Evolutionary conservation across 106 monocot species (phyloP).

Genomic region (Dendrobium catenatum): DNA sequence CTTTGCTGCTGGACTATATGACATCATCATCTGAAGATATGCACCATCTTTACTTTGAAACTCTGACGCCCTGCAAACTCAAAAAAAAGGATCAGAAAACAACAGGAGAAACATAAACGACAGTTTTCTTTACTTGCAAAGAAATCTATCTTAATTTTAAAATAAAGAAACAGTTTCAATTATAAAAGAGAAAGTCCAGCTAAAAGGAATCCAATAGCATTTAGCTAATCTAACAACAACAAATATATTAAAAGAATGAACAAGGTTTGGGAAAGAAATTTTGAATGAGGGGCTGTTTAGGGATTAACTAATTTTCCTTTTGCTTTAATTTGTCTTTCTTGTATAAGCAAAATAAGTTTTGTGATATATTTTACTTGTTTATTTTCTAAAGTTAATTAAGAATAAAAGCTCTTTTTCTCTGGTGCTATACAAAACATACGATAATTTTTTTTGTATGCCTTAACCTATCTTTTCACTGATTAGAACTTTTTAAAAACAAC

Average conservation of each 20-base stretch:
- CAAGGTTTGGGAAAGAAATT: too few relatives aligned
- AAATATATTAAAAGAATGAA: background rate
- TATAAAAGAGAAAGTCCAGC: background rate
- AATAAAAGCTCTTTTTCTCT: too few relatives aligned
- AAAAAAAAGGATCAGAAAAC: background rate
- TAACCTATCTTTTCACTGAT: too few relatives aligned
- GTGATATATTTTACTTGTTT: too few relatives aligned
- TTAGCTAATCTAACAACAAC: background rate
- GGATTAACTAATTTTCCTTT: too few relatives aligned
- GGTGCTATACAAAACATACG: too few relatives aligned
- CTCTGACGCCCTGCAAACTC: slow-evolving; percentile 34
- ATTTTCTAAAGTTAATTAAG: too few relatives aligned
- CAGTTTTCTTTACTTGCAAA: background rate
- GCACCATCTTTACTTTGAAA: slow-evolving; percentile 53
- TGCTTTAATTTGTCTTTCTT: too few relatives aligned
- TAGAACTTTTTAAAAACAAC: too few relatives aligned
- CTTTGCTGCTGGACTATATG: slow-evolving; percentile 48
- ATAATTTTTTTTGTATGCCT: too few relatives aligned
- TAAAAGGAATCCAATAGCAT: background rate
- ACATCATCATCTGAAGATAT: slow-evolving; percentile 47
- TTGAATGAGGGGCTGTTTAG: too few relatives aligned
- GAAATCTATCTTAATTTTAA: background rate
- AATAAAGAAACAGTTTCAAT: background rate
- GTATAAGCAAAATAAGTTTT: too few relatives aligned
- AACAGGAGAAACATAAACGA: background rate